Evolutionary conservation across 106 monocot genomes (phyloP).

Genomic region (Platanthera zijinensis): DNA sequence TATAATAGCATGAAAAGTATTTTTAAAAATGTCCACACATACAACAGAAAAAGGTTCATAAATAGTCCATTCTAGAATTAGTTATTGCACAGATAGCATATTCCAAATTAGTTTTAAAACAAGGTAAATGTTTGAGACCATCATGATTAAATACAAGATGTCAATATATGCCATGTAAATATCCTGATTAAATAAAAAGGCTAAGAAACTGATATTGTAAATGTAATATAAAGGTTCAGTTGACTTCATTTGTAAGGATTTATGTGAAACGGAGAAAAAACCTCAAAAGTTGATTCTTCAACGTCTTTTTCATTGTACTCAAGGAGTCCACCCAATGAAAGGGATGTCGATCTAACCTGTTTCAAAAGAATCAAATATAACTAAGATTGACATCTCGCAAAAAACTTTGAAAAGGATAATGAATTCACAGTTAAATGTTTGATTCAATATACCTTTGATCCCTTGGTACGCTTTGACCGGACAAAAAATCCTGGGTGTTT

Average conservation of each 20-base stretch:
- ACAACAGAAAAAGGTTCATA: too few relatives aligned
- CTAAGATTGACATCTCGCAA: not conserved
- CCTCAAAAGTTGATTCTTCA: conserved; percentile 98
- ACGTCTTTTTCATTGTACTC: conserved; percentile 92
- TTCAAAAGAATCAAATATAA: conserved; percentile 6
- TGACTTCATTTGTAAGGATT: not conserved
- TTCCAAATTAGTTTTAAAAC: too few relatives aligned
- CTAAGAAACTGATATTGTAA: not conserved
- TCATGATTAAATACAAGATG: not conserved
- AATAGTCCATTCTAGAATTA: too few relatives aligned
- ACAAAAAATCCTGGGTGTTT: conserved; percentile 72
- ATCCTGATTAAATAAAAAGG: not conserved
- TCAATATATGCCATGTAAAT: not conserved
- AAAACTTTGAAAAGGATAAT: not conserved
- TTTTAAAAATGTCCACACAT: too few relatives aligned
- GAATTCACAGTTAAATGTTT: not conserved
- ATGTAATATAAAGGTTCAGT: not conserved
- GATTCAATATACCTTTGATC: conserved; percentile 53
- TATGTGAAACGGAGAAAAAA: conserved; percentile 12
- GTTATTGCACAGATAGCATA: too few relatives aligned
- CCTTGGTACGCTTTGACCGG: conserved; percentile 42
- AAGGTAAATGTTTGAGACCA: too few relatives aligned
- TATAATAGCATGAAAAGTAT: too few relatives aligned
- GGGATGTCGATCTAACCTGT: conserved; percentile 76
- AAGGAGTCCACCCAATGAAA: conserved; percentile 83